phyloP scores from a whole-genome alignment of 495 filamentous ascomycete species.

The Annulohypoxylon maeteangense region DNA sequence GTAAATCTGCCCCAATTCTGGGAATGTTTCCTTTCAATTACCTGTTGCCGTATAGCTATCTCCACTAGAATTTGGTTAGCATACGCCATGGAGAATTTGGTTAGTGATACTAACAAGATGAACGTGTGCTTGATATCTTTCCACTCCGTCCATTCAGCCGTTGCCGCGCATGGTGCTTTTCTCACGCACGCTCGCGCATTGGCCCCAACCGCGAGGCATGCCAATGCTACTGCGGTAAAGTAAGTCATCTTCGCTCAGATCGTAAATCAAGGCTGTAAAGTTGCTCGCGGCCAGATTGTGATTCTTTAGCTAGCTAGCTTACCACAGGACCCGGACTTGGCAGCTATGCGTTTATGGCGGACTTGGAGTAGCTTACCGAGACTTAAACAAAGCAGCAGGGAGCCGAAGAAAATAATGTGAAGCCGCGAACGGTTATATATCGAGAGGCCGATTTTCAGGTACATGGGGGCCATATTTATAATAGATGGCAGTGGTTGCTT shows the following conservation, averaged over 20 bases:
- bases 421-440: conserved; percentile 19
- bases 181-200: conserved; percentile 22
- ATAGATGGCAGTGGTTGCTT: not conserved
- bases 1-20: not conserved
- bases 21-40: not conserved
- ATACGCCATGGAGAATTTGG: conserved; percentile 3
- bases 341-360: not conserved
- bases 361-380: conserved; percentile 9
- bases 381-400: conserved; percentile 7
- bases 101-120: conserved; percentile 56
- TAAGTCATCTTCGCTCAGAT: conserved; percentile 18
- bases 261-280: not conserved
- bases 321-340: not conserved
- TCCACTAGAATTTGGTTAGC: conserved; percentile 53
- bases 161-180: conserved; percentile 35
- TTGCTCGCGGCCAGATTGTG: not conserved
- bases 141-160: conserved; percentile 58
- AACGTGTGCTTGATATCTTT: conserved; percentile 62
- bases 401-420: not conserved
- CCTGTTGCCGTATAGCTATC: conserved; percentile 62
- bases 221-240: not conserved
- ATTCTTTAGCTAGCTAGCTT: not conserved
- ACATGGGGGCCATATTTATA: conserved; percentile 12
- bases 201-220: conserved; percentile 28
- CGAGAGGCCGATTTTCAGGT: conserved; percentile 17